These are phyloP conservation scores for Ascochyta pisi DNA, from an alignment of 2,329 filamentous ascomycete species.

Conservation along the genomic window DNA sequence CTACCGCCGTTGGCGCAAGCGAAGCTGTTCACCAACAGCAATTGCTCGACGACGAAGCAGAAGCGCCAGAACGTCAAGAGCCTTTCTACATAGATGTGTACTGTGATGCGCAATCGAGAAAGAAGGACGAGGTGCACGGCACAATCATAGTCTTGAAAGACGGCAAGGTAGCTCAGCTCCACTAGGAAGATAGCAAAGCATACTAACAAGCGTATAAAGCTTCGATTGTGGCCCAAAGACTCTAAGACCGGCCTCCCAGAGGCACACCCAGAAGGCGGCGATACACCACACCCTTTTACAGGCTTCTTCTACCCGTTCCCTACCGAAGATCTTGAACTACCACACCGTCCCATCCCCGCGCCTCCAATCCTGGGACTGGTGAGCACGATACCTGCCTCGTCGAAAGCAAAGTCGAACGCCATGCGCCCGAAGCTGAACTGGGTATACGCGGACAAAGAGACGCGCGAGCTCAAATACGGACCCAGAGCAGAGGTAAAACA, in stretches of 20 bases:
- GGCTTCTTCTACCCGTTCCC: slow-evolving; percentile 60
- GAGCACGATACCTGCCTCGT: slow-evolving; percentile 55
- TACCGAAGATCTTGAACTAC: slow-evolving; percentile 52
- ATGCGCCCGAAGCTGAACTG: slow-evolving; percentile 65
- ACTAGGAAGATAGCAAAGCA: too few species aligned
- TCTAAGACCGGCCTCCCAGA: slow-evolving; percentile 37
- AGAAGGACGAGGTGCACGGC: slow-evolving; percentile 51
- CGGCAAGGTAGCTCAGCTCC: slow-evolving; percentile 49
- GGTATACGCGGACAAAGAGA: slow-evolving; percentile 69
- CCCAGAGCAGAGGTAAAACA: slow-evolving; percentile 73
- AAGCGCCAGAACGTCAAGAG: slow-evolving; percentile 56
- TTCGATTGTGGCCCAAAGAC: slow-evolving; percentile 48
- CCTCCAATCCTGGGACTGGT: slow-evolving; percentile 56
- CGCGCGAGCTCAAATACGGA: slow-evolving; percentile 67
- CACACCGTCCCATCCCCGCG: slow-evolving; percentile 41
- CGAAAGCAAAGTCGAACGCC: slow-evolving; percentile 18
- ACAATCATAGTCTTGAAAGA: slow-evolving; percentile 54
- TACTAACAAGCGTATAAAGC: slow-evolving; percentile 25
- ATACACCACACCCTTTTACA: slow-evolving; percentile 56
- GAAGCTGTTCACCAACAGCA: slow-evolving; percentile 59
- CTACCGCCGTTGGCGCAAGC: slow-evolving; percentile 57
- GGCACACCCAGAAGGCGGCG: slow-evolving; percentile 24
- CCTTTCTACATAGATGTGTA: slow-evolving; percentile 60
- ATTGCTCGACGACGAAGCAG: slow-evolving; percentile 56
- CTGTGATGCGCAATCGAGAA: slow-evolving; percentile 49